Base-by-base conservation (phyloP, 768 basidiomycete species). In the Fomitopsis serialis region DNA sequence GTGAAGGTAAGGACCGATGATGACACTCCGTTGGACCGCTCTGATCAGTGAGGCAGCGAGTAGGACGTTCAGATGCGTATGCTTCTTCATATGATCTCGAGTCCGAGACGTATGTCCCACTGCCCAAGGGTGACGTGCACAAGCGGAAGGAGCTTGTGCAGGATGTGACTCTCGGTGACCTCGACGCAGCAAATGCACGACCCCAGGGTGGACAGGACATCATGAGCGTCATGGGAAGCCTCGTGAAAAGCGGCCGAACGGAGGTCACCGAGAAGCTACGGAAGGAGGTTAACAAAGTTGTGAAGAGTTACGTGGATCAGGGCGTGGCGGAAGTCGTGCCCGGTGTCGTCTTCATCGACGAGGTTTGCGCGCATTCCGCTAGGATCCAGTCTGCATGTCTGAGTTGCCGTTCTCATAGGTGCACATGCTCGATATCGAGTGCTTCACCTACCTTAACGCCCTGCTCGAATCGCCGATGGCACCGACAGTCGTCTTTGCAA, bases 381-480 rank as follows among this genome's bases (percentile, higher is more conserved):
- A 27, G 15, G 17, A 4, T 19, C 6, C 23, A 42, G 17, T 19
- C 10, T 2, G 32, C 15, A 35, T 40, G 23, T 42, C 40, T 36
- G 19, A 22, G n/a, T n/a, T n/a, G 48, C 8, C 43, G n/a, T 19
- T 45, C 11, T 10, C 40, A 2, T 63, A 97, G 94, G 96, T 98
- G 22, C 97, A 99, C 73, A 98, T 98, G 96, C 84, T 99, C 55
- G 97, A 99, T 68, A 95, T 98, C 63, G 97, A 99, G 69, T 98
- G 95, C 69, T 99, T 98, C 75, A 98, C 97, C 4, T 99, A 96
- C 72, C 81, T 99, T 34, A 98, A 98, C 69, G 87, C 93, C 11
- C 80, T 98, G 9, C 80, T 99, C 44, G 97, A 98, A 70, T 94
- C 93, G 0, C 85, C 91, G 2, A 92, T 99, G 85, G 94, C 97